phyloP scores from a whole-genome alignment of 495 filamentous ascomycete species.

The Symbiotaphrina buchneri region DNA sequence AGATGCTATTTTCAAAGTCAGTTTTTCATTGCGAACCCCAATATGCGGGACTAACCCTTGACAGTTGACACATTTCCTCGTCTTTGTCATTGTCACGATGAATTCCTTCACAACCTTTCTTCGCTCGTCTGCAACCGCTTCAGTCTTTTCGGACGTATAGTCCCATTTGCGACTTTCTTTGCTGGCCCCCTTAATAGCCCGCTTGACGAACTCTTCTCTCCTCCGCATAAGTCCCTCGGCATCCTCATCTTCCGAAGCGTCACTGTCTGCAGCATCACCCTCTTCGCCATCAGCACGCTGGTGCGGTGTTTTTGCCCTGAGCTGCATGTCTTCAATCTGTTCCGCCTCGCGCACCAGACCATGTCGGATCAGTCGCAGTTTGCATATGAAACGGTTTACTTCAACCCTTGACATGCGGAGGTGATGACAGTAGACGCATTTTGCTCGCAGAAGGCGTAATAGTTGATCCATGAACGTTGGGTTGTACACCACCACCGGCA shows the following conservation, averaged over 20 bases:
- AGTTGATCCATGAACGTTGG: conserved; percentile 83
- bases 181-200: conserved; percentile 27
- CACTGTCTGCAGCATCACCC: conserved; percentile 14
- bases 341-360: conserved; percentile 57
- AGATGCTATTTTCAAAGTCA: conserved; percentile 25
- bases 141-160: conserved; percentile 46
- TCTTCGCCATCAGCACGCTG: conserved; percentile 10
- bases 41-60: conserved; percentile 23
- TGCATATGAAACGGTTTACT: conserved; percentile 59
- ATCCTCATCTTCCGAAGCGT: conserved; percentile 28
- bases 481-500: conserved; percentile 83
- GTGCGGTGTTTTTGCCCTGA: conserved; percentile 7
- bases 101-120: conserved; percentile 60
- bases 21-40: not conserved
- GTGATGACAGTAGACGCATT: conserved; percentile 75
- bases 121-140: conserved; percentile 54
- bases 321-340: conserved; percentile 34
- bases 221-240: conserved; percentile 37
- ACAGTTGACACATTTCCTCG: conserved; percentile 54
- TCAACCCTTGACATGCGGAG: conserved; percentile 51
- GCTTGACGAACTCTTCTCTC: conserved; percentile 47
- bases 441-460: conserved; percentile 56
- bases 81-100: conserved; percentile 36
- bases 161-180: conserved; percentile 24
- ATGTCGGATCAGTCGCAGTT: conserved; percentile 65